A percentile compares a stretch with the other conserved stretches of the same genome.
Conservation (phyloP, 176 grass and related monocot genomes). For the Tillandsia fasciculata region DNA sequence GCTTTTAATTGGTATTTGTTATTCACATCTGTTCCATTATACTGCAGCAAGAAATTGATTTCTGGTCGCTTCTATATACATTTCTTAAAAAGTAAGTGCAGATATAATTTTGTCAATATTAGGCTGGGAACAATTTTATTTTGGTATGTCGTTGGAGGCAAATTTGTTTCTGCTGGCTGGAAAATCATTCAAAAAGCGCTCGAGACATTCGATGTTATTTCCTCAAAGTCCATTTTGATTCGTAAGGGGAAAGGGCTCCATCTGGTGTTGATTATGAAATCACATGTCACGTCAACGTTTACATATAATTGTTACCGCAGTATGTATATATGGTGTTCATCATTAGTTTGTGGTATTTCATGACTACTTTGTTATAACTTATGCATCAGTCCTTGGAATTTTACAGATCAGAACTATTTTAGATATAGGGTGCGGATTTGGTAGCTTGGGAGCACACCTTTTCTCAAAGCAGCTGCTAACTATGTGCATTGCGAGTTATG, state of each 20-base stretch:
- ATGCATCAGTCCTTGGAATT: background rate
- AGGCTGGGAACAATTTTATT: background rate
- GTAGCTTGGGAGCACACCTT: constrained; percentile 85
- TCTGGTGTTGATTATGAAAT: too few species aligned
- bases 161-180: background rate
- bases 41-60: too few species aligned
- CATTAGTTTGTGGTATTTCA: too few species aligned
- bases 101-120: background rate
- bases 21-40: too few species aligned
- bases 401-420: constrained; percentile 91
- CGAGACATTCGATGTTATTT: background rate
- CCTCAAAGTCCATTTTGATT: background rate
- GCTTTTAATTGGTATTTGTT: background rate
- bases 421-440: constrained; percentile 98
- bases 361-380: background rate
- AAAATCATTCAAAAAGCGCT: background rate
- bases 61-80: too few species aligned
- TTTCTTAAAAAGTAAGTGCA: background rate
- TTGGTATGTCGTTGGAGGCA: background rate
- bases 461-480: constrained; percentile 76
- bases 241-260: background rate
- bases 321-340: too few species aligned
- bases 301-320: too few species aligned
- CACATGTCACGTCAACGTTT: too few species aligned
- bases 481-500: constrained; percentile 96